Base-by-base conservation (phyloP, 2,329 filamentous ascomycete genomes). In the Xylaria sp. region DNA sequence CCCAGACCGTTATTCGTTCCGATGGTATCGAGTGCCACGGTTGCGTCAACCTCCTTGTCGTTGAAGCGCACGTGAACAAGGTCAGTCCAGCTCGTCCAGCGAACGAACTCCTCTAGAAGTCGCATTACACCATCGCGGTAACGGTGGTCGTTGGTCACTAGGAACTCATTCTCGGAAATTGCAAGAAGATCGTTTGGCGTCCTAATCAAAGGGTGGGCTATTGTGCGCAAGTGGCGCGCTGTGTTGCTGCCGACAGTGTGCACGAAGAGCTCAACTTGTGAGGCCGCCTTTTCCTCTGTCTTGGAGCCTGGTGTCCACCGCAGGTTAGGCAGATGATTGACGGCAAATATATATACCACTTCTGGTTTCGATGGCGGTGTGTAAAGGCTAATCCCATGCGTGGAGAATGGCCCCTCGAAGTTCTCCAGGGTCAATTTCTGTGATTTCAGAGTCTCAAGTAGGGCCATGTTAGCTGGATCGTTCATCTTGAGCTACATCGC, bases 341-440 rank as follows among this genome's bases (percentile, higher is more conserved):
- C 73, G 0, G 83, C 86, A 57, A 85, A 85, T 47, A 89, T 83
- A 66, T 86, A 89, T 5, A 89, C 82, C 2, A 69, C 68, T 2
- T 78, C 68, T 0, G 79, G 80, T 63, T 87, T 84, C 2, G 77
- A 71, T 2, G 69, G 67, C 0, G 66, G 45, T 0, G 58, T 64
- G n/a, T 86, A 78, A 6, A 89, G 77, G 61, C 87, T 85, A 63
- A 89, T 85, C 1, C 87, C 87, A 65, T 89, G 87, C 0, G 86
- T 86, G 5, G 83, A 69, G 52, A 88, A 87, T 0, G 84, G 78
- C 0, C 79, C 78, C 1, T 79, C 61, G 64, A 88, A 89, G 56
- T 82, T 79, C 6, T 81, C 75, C 15, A 88, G 79, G 0, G 69
- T 64, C 2, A 89, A 76, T 21, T 80, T 77, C 46, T 74, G 78